Conservation (phyloP, 2,329 filamentous ascomycete genomes). For the Mollisiaceae sp. region DNA sequence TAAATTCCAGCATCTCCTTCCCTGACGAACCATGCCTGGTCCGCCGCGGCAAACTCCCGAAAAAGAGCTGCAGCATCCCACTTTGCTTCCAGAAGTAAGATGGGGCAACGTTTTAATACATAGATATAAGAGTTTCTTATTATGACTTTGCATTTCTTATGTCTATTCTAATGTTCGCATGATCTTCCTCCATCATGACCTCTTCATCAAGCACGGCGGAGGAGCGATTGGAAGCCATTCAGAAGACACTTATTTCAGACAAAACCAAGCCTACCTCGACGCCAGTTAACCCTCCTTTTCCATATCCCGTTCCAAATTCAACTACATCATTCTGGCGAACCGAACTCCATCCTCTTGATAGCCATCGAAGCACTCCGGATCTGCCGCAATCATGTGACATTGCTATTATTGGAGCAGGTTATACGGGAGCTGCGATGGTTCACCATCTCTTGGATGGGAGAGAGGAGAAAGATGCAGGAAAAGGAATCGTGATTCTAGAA, state of each 20-base stretch:
- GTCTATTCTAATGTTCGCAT: not conserved
- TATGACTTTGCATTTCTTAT: not conserved
- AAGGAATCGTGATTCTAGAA: constrained; percentile 4
- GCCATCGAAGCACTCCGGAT: not conserved
- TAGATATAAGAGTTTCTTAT: constrained; percentile 3
- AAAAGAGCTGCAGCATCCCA: too few relatives aligned
- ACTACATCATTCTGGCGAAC: constrained; percentile 4
- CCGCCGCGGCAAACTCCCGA: not conserved
- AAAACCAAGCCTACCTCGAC: not conserved
- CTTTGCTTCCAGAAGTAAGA: constrained; percentile 5
- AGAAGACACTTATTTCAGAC: constrained; percentile 6
- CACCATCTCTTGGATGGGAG: constrained; percentile 9
- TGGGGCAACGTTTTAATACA: constrained; percentile 7
- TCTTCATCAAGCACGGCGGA: constrained; percentile 7
- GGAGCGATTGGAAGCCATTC: constrained; percentile 7
- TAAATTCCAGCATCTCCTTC: not conserved
- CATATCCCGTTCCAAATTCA: not conserved
- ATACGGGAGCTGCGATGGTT: constrained; percentile 2
- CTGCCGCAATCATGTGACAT: constrained; percentile 8
- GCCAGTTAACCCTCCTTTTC: not conserved
- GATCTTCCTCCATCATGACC: not conserved
- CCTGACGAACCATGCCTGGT: not conserved
- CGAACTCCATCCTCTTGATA: constrained; percentile 6
- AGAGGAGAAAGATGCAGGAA: constrained; percentile 4
- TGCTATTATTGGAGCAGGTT: constrained; percentile 3